A percentile compares a stretch with the other conserved stretches of the same genome.
These are phyloP conservation scores for Pichia deserticola DNA, from an alignment of 805 yeast species.

Conservation along the genomic window DNA sequence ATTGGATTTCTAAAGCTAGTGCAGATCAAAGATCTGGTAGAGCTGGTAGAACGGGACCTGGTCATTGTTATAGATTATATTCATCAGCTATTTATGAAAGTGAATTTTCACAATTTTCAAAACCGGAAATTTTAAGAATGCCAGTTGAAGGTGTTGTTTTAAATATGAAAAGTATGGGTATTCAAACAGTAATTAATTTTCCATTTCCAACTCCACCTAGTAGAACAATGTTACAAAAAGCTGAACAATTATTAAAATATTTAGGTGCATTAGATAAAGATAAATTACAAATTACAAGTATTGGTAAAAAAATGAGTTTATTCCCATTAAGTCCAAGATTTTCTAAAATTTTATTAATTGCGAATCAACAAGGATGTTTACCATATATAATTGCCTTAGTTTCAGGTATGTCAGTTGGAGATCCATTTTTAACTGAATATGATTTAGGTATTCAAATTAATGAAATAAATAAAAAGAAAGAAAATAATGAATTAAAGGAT, in stretches of 20 bases:
- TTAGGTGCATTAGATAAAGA: constrained; percentile 69
- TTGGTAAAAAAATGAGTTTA: constrained; percentile 80
- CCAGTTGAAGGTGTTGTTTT: constrained; percentile 95
- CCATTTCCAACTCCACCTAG: constrained; percentile 94
- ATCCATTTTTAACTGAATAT: constrained; percentile 71
- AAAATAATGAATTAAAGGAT: constrained; percentile 28
- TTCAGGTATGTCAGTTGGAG: constrained; percentile 88
- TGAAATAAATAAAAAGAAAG: constrained; percentile 23
- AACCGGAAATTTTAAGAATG: constrained; percentile 89
- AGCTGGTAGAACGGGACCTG: constrained; percentile 97
- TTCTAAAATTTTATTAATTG: constrained; percentile 81
- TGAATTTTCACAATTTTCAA: constrained; percentile 73
- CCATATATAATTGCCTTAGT: constrained; percentile 89
- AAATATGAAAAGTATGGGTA: constrained; percentile 96
- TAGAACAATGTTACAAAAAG: constrained; percentile 46
- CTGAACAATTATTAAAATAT: constrained; percentile 58
- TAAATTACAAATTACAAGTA: constrained; percentile 50
- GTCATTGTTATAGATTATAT: constrained; percentile 87
- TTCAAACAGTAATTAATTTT: constrained; percentile 80
- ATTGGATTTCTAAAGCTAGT: constrained; percentile 92
- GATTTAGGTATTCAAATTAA: constrained; percentile 52
- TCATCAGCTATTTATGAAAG: constrained; percentile 92
- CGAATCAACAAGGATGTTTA: constrained; percentile 78
- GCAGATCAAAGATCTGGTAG: constrained; percentile 80
- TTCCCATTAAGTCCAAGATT: constrained; percentile 94